phyloP scores from a whole-genome alignment of 306 rosid genomes.

The Senna tora region DNA sequence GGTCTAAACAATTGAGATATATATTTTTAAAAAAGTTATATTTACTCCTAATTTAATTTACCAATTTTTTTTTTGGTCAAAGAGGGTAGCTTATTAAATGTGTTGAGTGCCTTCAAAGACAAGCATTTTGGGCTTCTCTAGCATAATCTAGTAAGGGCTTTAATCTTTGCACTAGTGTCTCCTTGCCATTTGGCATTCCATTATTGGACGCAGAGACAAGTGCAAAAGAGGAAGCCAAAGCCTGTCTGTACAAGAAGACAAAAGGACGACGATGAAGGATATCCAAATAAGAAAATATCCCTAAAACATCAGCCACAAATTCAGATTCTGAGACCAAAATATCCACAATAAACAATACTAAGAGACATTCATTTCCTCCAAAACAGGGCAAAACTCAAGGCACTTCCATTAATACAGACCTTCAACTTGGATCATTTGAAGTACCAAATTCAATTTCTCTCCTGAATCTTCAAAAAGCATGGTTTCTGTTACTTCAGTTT shows the following conservation, averaged over 20 bases:
- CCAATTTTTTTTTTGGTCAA: no score
- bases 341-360: slow-evolving; percentile 40
- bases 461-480: slow-evolving; percentile 43
- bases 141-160: no score
- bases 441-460: slow-evolving; percentile 31
- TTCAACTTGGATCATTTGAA: slow-evolving; percentile 4
- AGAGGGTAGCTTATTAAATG: not conserved
- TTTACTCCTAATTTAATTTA: no score
- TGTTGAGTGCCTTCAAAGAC: not conserved
- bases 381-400: slow-evolving; percentile 22
- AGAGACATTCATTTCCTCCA: slow-evolving; percentile 24
- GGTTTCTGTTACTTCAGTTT: slow-evolving; percentile 65
- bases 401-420: slow-evolving; percentile 33
- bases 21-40: no score
- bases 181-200: not conserved
- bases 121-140: not conserved
- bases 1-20: no score
- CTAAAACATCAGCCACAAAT: slow-evolving; percentile 65
- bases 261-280: slow-evolving; percentile 47
- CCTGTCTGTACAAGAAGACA: slow-evolving; percentile 29
- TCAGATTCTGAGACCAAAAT: slow-evolving; percentile 63
- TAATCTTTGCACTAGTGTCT: not conserved
- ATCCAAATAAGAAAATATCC: slow-evolving; percentile 37
- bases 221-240: not conserved
- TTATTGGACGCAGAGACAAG: not conserved